Percentiles rank a stretch among this genome's conserved stretches.
phyloP scores from a whole-genome alignment of 192 early-diverging fungal genomes.

The Linnemannia elongata region DNA sequence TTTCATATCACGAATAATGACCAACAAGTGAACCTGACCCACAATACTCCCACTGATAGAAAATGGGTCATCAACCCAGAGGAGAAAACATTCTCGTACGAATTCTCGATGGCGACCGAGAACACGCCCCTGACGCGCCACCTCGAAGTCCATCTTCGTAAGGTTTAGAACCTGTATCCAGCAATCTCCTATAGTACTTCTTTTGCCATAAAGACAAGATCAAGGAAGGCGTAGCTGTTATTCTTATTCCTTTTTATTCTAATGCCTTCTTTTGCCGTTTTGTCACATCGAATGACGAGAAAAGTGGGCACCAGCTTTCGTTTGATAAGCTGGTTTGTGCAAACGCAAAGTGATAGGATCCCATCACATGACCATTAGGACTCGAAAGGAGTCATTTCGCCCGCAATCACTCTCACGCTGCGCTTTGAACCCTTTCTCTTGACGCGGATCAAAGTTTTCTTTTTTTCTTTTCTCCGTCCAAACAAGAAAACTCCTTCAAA shows the following conservation, averaged over 20 bases:
- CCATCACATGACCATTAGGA: background rate
- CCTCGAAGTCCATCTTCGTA: slow-evolving; percentile 25
- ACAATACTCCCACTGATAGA: slow-evolving; percentile 15
- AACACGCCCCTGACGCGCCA: slow-evolving; percentile 30
- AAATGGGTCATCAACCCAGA: slow-evolving; percentile 34
- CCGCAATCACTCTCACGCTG: background rate
- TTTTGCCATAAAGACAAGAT: background rate
- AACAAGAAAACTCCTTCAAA: background rate
- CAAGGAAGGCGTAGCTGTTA: background rate
- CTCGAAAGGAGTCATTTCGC: slow-evolving; percentile 1
- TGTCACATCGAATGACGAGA: no score
- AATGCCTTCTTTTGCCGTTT: no score
- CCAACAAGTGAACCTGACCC: background rate
- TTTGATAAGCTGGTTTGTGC: background rate
- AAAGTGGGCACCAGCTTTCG: no score
- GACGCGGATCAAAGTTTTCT: no score
- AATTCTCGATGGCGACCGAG: slow-evolving; percentile 47
- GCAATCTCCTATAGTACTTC: background rate
- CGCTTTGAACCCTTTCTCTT: background rate
- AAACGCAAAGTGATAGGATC: background rate
- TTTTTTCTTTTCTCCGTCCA: background rate
- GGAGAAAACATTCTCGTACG: slow-evolving; percentile 29
- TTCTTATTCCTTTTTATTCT: no score
- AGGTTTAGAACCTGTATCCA: slow-evolving; percentile 6
- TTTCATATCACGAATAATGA: background rate